Evolutionary conservation across 2,329 filamentous ascomycete genomes (phyloP).

Genomic region (Cladosporium sp.): DNA sequence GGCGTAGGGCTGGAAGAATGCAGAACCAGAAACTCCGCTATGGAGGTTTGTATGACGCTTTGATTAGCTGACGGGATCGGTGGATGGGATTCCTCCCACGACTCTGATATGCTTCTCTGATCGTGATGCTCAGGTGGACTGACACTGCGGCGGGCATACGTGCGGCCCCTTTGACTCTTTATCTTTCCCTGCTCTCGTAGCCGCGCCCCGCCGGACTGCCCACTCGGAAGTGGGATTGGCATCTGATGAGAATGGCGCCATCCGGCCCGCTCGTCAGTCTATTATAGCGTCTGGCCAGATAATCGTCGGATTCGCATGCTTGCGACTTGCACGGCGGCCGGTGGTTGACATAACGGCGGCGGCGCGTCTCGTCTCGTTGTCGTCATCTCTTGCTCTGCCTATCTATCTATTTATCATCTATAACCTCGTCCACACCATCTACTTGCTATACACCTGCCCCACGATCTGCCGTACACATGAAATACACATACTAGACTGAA

Average conservation of each 20-base stretch:
- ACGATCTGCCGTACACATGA: too few species aligned
- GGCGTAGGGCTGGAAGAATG: conserved; percentile 7
- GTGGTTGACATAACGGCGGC: neutral
- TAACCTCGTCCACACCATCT: neutral
- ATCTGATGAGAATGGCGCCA: conserved; percentile 9
- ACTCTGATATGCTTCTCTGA: neutral
- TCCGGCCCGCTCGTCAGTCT: conserved; percentile 9
- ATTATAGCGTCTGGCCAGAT: conserved; percentile 12
- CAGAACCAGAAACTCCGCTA: neutral
- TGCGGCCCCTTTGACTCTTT: too few species aligned
- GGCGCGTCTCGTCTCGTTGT: conserved; percentile 2
- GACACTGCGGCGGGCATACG: too few species aligned
- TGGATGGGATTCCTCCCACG: neutral
- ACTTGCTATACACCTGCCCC: neutral
- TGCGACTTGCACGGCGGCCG: neutral
- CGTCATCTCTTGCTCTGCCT: conserved; percentile 1
- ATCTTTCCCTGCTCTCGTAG: neutral
- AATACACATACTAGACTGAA: neutral
- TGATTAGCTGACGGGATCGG: conserved; percentile 2
- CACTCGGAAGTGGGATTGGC: neutral
- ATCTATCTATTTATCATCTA: neutral
- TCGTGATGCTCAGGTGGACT: too few species aligned
- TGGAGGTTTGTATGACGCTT: conserved; percentile 6
- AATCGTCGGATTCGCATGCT: conserved; percentile 6
- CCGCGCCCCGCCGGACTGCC: neutral